Conservation (phyloP, 2,329 filamentous ascomycete genomes). For the Rhynchosporium graminicola region DNA sequence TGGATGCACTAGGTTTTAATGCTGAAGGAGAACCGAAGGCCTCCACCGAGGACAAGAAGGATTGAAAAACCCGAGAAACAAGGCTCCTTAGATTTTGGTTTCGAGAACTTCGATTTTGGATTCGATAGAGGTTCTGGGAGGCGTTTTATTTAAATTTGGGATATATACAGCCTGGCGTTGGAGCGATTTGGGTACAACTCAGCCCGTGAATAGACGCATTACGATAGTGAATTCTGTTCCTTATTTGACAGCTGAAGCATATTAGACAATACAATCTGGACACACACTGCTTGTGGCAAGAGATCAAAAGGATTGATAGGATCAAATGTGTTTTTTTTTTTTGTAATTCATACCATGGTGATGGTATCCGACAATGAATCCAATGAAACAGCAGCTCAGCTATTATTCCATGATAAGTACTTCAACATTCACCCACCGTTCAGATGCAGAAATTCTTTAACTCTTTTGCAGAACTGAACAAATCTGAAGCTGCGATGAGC, state of each 20-base stretch:
- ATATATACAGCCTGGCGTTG: slow-evolving; percentile 6
- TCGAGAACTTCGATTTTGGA: not conserved
- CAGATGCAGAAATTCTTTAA: too few relatives aligned
- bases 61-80: not conserved
- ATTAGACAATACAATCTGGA: not conserved
- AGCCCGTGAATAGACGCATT: slow-evolving; percentile 10
- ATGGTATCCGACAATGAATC: too few relatives aligned
- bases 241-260: not conserved
- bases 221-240: not conserved
- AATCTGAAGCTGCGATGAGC: too few relatives aligned
- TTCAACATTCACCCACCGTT: too few relatives aligned
- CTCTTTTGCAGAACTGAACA: too few relatives aligned
- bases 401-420: too few relatives aligned
- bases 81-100: not conserved
- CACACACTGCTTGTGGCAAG: too few relatives aligned
- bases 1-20: slow-evolving; percentile 84
- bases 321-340: too few relatives aligned
- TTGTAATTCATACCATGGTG: too few relatives aligned
- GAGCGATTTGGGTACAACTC: slow-evolving; percentile 6
- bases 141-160: not conserved
- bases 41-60: slow-evolving; percentile 27
- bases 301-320: too few relatives aligned
- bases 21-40: slow-evolving; percentile 67
- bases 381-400: too few relatives aligned
- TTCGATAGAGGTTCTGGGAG: slow-evolving; percentile 1